Base-by-base conservation (phyloP, 2,329 filamentous ascomycete genomes). In the Rhynchosporium agropyri region DNA sequence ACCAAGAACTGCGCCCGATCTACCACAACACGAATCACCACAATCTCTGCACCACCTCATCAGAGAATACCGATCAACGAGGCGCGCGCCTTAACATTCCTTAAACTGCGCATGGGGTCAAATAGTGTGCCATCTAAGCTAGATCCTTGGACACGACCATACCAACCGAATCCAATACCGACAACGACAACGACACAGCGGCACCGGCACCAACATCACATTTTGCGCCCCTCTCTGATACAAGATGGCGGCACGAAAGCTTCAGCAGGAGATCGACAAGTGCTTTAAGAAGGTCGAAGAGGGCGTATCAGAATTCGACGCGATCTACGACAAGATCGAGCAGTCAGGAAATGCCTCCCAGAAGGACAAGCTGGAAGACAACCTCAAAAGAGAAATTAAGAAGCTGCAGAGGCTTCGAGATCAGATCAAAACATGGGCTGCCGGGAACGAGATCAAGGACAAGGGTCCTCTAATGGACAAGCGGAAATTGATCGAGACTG, bases 391-490 rank as follows among this genome's bases (percentile, higher is more conserved):
- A 76, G 95, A 99, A 80, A 98, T 98, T 85, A 99, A 99, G 88
- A 99, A 99, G 84, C 87, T 99, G 62, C 95, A 99, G 79, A 86
- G 95, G 73, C 89, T 95, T 77, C 90, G 95, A 74, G 95, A 99
- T 78, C 95, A 98, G 82, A 98, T 99, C 82, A 99, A 99, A 82
- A 96, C 94, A 84, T 99, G 95, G 95, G 93, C 94, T 3, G 91
- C 92, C 63, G 93, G 91, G 79, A 97, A 97, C 81, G 95, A 99
- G 76, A 96, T 99, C 85, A 99, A 99, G 83, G 95, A 99, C 83
- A 99, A 99, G 83, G 90, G 90, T 76, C 94, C 94, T 72, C 80
- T 99, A 75, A 80, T 97, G 74, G 95, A 99, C 74, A 89, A 99
- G 78, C 86, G 95, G 76, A 95, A 93, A 80, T 84, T 96, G 77